Evolutionary conservation across 1,284 basidiomycete species (phyloP).

Genomic region (Rhizoctonia solani): DNA sequence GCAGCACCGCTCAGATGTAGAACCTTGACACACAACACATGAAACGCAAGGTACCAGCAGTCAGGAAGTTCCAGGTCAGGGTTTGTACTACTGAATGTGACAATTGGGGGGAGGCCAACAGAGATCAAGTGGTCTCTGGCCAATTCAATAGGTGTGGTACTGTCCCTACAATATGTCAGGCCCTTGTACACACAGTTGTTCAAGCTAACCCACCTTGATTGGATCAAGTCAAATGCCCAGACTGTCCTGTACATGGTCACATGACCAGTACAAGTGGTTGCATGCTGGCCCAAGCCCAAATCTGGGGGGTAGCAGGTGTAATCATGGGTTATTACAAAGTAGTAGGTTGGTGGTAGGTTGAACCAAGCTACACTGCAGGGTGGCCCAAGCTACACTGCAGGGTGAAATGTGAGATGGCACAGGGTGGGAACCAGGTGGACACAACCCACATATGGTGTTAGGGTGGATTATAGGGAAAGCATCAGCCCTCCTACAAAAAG

Average conservation of each 20-base stretch:
- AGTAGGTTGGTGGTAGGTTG: too few species aligned
- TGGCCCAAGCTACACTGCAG: too few species aligned
- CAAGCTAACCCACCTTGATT: neutral
- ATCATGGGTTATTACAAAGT: too few species aligned
- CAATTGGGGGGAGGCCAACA: neutral
- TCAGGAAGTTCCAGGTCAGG: constrained; percentile 23
- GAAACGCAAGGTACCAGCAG: constrained; percentile 42
- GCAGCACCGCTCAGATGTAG: constrained; percentile 49
- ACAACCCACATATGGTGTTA: too few species aligned
- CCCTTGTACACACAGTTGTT: neutral
- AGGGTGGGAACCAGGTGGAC: too few species aligned
- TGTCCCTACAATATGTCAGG: neutral
- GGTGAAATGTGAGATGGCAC: too few species aligned
- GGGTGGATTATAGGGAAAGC: too few species aligned
- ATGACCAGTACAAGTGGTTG: too few species aligned
- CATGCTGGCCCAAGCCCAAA: too few species aligned
- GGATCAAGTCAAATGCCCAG: neutral
- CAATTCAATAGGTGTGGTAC: constrained; percentile 6
- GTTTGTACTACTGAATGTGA: constrained; percentile 12
- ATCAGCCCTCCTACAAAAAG: too few species aligned
- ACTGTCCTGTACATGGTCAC: neutral
- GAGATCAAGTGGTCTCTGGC: neutral
- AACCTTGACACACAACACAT: constrained; percentile 48
- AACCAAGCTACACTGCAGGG: too few species aligned
- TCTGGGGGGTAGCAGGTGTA: too few species aligned